These are phyloP conservation scores for Endogone sp. DNA, from an alignment of 192 early-diverging fungal species.

Conservation along the genomic window DNA sequence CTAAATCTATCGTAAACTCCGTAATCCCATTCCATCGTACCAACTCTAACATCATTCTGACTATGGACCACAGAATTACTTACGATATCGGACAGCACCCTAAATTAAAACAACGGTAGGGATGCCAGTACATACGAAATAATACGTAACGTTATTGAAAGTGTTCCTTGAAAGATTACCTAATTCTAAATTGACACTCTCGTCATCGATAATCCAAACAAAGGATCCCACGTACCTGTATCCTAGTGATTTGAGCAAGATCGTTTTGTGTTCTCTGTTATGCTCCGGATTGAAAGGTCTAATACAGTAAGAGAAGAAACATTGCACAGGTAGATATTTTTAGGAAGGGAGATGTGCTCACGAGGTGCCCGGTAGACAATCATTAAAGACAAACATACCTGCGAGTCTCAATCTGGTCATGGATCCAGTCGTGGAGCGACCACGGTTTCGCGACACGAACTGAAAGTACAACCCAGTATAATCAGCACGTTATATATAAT, in stretches of 20 bases:
- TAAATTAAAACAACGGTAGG: slow-evolving; percentile 4
- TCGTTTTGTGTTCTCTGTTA: slow-evolving; percentile 28
- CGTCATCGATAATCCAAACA: neutral
- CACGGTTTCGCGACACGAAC: slow-evolving; percentile 74
- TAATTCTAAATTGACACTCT: too few relatives aligned
- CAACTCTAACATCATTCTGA: neutral
- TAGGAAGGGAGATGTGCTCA: too few relatives aligned
- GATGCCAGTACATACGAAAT: neutral
- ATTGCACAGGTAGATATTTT: too few relatives aligned
- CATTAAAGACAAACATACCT: slow-evolving; percentile 29
- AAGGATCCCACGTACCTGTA: slow-evolving; percentile 41
- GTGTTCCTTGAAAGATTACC: too few relatives aligned
- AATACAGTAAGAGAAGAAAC: too few relatives aligned
- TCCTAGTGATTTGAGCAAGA: slow-evolving; percentile 67
- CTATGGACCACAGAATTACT: slow-evolving; percentile 7
- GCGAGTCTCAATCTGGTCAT: slow-evolving; percentile 52
- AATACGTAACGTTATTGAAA: neutral
- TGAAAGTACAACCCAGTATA: neutral
- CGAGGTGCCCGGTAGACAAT: neutral
- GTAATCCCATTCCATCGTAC: too few relatives aligned
- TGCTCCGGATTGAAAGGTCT: neutral
- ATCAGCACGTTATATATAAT: neutral
- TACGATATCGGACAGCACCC: slow-evolving; percentile 56
- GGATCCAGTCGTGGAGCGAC: slow-evolving; percentile 62
- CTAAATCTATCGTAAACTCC: too few relatives aligned